phyloP scores from a whole-genome alignment of 169 alveolate genomes.

The Cyclospora cayetanensis region DNA sequence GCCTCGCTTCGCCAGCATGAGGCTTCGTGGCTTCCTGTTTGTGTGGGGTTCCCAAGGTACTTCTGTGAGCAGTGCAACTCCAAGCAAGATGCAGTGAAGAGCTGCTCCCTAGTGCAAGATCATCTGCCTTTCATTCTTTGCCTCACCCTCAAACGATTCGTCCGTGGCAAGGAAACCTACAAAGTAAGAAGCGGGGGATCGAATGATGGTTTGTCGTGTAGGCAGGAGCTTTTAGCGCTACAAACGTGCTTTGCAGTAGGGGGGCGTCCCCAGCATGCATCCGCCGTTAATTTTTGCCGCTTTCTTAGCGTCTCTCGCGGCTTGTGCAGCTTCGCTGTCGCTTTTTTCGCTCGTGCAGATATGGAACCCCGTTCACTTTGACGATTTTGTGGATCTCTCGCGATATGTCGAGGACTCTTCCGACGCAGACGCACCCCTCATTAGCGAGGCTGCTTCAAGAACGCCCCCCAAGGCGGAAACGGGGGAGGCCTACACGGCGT shows the following conservation, averaged over 20 bases:
- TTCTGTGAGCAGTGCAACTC: slow-evolving; percentile 65
- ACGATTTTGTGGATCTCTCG: slow-evolving; percentile 67
- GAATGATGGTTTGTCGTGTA: neutral
- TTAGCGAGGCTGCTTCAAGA: neutral
- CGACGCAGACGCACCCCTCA: neutral
- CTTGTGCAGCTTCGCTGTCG: neutral
- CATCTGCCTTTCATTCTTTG: slow-evolving; percentile 71
- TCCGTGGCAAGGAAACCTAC: slow-evolving; percentile 71
- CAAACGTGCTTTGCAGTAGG: neutral
- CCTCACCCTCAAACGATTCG: slow-evolving; percentile 71
- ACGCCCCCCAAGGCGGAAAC: neutral
- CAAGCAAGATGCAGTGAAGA: slow-evolving; percentile 73
- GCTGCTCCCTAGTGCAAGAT: slow-evolving; percentile 63
- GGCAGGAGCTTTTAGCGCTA: neutral
- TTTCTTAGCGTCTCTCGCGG: neutral
- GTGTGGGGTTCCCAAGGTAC: slow-evolving; percentile 53
- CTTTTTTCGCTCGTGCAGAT: slow-evolving; percentile 2
- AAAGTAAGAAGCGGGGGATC: slow-evolving; percentile 53
- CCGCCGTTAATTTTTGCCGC: no score
- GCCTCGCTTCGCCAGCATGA: no score
- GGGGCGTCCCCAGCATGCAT: neutral
- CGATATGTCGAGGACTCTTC: slow-evolving; percentile 42
- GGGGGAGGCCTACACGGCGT: no score
- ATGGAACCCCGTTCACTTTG: slow-evolving; percentile 74
- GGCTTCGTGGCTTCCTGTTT: neutral